Percentiles rank a stretch among this genome's conserved stretches.
phyloP scores from a whole-genome alignment of 176 grass and related monocot genomes.

The Triticum monococcum region DNA sequence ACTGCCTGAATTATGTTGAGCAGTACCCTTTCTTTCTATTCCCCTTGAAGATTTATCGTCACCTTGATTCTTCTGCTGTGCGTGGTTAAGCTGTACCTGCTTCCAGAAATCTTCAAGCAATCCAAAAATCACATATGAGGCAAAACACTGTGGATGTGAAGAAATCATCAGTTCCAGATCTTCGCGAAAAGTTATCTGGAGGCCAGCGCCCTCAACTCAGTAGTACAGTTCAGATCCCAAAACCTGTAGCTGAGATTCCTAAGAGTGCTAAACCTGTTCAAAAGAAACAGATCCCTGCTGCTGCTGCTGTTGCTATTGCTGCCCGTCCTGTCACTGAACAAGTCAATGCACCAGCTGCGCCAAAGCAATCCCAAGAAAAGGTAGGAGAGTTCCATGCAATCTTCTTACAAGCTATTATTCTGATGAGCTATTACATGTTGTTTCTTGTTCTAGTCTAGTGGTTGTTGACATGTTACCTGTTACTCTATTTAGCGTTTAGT shows the following conservation, averaged over 20 bases:
- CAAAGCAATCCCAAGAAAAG: slow-evolving; percentile 49
- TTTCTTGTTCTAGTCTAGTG: slow-evolving; percentile 17
- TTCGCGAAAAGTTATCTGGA: slow-evolving; percentile 57
- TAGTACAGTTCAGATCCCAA: slow-evolving; percentile 37
- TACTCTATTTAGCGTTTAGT: slow-evolving; percentile 8
- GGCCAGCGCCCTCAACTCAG: slow-evolving; percentile 40
- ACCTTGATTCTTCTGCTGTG: slow-evolving; percentile 29
- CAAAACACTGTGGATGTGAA: slow-evolving; percentile 26
- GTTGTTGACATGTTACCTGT: background rate
- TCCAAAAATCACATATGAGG: slow-evolving; percentile 37
- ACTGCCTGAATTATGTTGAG: background rate
- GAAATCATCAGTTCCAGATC: slow-evolving; percentile 45
- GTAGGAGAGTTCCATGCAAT: slow-evolving; percentile 21
- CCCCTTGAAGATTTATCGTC: slow-evolving; percentile 13
- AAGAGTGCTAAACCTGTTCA: slow-evolving; percentile 36
- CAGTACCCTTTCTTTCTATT: background rate
- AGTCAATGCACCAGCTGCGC: slow-evolving; percentile 32
- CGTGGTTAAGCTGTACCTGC: slow-evolving; percentile 38
- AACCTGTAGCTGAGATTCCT: slow-evolving; percentile 19
- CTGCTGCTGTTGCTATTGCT: background rate
- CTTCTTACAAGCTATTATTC: background rate
- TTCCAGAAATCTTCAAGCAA: slow-evolving; percentile 40
- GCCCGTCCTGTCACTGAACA: slow-evolving; percentile 32
- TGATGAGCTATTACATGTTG: background rate
- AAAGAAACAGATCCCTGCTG: slow-evolving; percentile 10